A percentile compares a stretch with the other conserved stretches of the same genome.
phyloP scores from a whole-genome alignment of 768 basidiomycete genomes.

The Rhizopogon vinicolor region DNA sequence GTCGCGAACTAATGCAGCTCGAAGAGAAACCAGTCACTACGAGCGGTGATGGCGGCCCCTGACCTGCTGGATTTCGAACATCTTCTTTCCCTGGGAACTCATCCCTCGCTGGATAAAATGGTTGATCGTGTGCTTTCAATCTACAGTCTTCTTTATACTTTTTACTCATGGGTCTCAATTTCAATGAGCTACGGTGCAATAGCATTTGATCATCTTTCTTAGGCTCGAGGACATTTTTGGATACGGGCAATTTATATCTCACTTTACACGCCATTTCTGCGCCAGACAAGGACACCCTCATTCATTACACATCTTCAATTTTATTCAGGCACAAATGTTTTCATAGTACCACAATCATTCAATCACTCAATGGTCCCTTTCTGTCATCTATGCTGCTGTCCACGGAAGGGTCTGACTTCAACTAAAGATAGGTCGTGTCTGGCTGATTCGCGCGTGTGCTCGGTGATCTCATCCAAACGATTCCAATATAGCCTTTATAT shows the following conservation, averaged over 20 bases:
- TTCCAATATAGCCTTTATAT: too few relatives aligned
- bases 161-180: not conserved
- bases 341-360: not conserved
- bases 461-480: too few relatives aligned
- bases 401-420: too few relatives aligned
- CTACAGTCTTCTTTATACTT: not conserved
- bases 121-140: not conserved
- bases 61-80: not conserved
- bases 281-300: not conserved
- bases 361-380: not conserved
- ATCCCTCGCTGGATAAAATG: slow-evolving; percentile 5
- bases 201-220: not conserved
- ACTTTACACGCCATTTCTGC: not conserved
- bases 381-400: not conserved
- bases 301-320: not conserved
- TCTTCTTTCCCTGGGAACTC: not conserved
- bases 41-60: not conserved
- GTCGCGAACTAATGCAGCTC: slow-evolving; percentile 9
- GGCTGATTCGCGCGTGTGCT: too few relatives aligned
- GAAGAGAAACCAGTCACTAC: not conserved
- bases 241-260: not conserved
- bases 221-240: not conserved
- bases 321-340: not conserved
- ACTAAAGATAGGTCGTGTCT: too few relatives aligned
- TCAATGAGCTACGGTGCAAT: not conserved